A percentile compares a stretch with the other conserved stretches of the same genome.
Conservation (phyloP, 2,329 filamentous ascomycete genomes). For the Fusarium sp. region DNA sequence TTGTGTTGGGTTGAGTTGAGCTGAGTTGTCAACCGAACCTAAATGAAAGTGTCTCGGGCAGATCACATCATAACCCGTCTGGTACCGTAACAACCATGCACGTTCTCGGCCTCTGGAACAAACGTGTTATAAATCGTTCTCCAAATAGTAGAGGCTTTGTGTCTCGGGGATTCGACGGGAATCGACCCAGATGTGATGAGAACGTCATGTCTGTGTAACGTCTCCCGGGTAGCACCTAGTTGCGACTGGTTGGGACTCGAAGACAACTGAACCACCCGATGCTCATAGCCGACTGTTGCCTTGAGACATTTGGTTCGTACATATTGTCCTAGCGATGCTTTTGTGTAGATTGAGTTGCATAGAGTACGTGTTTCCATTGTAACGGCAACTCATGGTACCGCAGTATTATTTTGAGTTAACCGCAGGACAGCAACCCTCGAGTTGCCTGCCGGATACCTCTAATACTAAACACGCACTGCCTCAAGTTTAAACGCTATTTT, state of each 20-base stretch:
- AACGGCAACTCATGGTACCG: too few relatives aligned
- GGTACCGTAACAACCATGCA: not conserved
- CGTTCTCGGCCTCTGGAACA: slow-evolving; percentile 14
- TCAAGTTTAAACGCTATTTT: not conserved
- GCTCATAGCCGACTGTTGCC: slow-evolving; percentile 14
- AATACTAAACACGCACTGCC: too few relatives aligned
- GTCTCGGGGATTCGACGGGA: not conserved
- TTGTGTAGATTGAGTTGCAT: too few relatives aligned
- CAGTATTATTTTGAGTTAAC: too few relatives aligned
- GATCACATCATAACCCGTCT: not conserved
- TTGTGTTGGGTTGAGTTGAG: slow-evolving; percentile 1
- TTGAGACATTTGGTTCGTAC: slow-evolving; percentile 1
- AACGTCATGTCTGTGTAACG: slow-evolving; percentile 33
- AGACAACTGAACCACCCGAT: slow-evolving; percentile 17
- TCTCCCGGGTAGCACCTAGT: slow-evolving; percentile 36
- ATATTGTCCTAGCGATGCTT: not conserved
- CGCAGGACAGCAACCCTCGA: not conserved
- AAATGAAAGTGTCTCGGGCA: not conserved
- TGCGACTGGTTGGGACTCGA: slow-evolving; percentile 32
- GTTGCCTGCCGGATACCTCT: too few relatives aligned
- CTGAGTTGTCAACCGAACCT: not conserved
- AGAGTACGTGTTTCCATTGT: too few relatives aligned
- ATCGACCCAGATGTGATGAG: not conserved
- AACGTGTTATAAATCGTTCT: not conserved
- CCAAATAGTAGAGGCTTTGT: not conserved